Evolutionary conservation across 148 eudicot species (phyloP).

Genomic region (Chenopodium quinoa): DNA sequence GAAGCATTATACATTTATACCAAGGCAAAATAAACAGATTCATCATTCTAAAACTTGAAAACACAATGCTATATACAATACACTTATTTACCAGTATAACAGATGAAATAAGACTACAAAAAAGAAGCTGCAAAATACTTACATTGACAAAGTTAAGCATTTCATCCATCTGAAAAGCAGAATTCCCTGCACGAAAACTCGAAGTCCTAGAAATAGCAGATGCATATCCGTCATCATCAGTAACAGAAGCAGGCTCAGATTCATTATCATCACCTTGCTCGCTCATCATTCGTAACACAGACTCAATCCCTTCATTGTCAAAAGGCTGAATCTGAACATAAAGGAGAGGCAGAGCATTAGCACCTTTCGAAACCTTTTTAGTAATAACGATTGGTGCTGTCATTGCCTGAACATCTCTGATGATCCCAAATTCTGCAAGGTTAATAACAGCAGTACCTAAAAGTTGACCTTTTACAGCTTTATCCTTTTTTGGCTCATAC

Average conservation of each 20-base stretch:
- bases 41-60: not conserved
- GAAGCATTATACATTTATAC: too few relatives aligned
- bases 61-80: not conserved
- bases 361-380: constrained; percentile 56
- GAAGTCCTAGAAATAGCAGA: constrained; percentile 49
- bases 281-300: constrained; percentile 43
- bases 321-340: constrained; percentile 60
- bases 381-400: constrained; percentile 42
- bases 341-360: constrained; percentile 43
- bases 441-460: constrained; percentile 69
- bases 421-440: constrained; percentile 71
- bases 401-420: constrained; percentile 44
- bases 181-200: constrained; percentile 36
- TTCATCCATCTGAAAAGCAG: constrained; percentile 44
- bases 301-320: constrained; percentile 64
- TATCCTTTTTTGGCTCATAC: constrained; percentile 73
- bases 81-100: not conserved
- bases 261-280: constrained; percentile 54
- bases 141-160: constrained; percentile 37
- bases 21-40: not conserved
- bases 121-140: constrained; percentile 6
- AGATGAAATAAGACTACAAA: not conserved
- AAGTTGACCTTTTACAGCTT: constrained; percentile 62
- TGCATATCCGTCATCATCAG: constrained; percentile 63
- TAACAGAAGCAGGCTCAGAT: constrained; percentile 47